Evolutionary conservation across 1,284 basidiomycete species (phyloP).

Genomic region (Vanrija pseudolonga): DNA sequence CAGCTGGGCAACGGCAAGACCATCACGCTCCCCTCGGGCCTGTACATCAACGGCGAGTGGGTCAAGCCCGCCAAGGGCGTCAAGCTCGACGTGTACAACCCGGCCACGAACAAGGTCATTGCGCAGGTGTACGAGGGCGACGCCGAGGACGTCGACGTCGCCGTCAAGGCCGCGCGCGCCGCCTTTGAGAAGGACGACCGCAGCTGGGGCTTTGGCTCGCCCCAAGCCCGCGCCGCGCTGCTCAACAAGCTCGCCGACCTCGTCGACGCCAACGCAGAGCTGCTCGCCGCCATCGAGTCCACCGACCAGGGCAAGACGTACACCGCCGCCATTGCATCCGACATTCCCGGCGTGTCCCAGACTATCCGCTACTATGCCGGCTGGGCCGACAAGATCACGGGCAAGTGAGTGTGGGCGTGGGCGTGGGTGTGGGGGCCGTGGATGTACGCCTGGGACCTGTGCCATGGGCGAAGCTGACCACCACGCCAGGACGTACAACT

Average conservation of each 20-base stretch:
- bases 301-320: constrained; percentile 83
- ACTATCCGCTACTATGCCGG: constrained; percentile 61
- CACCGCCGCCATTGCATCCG: constrained; percentile 70
- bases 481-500: constrained; percentile 11
- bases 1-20: constrained; percentile 19
- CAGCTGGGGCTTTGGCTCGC: constrained; percentile 58
- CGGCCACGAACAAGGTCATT: constrained; percentile 57
- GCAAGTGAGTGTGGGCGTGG: constrained; percentile 56
- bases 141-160: constrained; percentile 69
- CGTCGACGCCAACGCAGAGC: constrained; percentile 69
- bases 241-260: constrained; percentile 83
- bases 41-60: constrained; percentile 39
- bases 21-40: constrained; percentile 10
- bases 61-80: constrained; percentile 22
- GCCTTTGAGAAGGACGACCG: constrained; percentile 68
- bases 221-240: constrained; percentile 65
- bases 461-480: neutral
- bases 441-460: neutral
- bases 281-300: constrained; percentile 68
- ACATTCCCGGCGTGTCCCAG: constrained; percentile 74
- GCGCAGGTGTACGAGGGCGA: constrained; percentile 33
- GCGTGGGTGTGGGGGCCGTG: neutral
- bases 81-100: constrained; percentile 31
- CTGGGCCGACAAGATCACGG: constrained; percentile 67
- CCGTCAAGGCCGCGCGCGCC: constrained; percentile 75